Percentiles rank a stretch among this genome's conserved stretches.
phyloP scores from a whole-genome alignment of 148 eudicot species.

The Diospyros kaki region DNA sequence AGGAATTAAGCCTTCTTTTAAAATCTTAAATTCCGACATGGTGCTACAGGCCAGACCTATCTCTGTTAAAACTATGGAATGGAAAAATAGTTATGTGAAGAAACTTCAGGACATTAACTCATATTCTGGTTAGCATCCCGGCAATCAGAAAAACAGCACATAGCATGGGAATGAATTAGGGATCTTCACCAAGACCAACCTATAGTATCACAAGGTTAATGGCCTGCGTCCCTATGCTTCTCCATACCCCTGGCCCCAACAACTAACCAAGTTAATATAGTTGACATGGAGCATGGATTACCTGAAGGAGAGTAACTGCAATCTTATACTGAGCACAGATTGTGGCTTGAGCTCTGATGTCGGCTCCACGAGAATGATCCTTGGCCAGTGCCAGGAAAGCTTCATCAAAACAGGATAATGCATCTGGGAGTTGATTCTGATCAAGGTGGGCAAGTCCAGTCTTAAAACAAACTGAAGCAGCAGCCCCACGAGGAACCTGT shows the following conservation, averaged over 20 bases:
- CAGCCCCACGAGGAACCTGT: conserved; percentile 98
- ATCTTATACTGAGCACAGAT: conserved; percentile 98
- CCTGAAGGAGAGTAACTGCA: conserved; percentile 96
- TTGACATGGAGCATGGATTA: conserved; percentile 13
- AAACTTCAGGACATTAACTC: background rate
- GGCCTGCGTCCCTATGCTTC: background rate
- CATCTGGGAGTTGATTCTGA: conserved; percentile 96
- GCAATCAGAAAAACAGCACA: background rate
- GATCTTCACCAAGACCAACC: conserved; percentile 3
- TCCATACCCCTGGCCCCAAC: background rate
- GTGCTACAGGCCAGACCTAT: background rate
- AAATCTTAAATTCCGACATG: background rate
- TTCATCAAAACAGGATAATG: conserved; percentile 96
- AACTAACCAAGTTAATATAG: conserved; percentile 6
- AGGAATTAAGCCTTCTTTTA: background rate
- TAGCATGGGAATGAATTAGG: background rate
- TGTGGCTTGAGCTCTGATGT: conserved; percentile 92
- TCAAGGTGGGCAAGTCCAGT: conserved; percentile 91
- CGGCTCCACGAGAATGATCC: conserved; percentile 91
- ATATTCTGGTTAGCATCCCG: background rate
- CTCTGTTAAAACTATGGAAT: background rate
- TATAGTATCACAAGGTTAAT: background rate
- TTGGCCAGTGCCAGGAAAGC: conserved; percentile 95
- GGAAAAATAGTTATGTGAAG: background rate
- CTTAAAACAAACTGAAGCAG: conserved; percentile 90